Evolutionary conservation across 2,329 filamentous ascomycete genomes (phyloP).

Genomic region (Botrytis byssoidea): DNA sequence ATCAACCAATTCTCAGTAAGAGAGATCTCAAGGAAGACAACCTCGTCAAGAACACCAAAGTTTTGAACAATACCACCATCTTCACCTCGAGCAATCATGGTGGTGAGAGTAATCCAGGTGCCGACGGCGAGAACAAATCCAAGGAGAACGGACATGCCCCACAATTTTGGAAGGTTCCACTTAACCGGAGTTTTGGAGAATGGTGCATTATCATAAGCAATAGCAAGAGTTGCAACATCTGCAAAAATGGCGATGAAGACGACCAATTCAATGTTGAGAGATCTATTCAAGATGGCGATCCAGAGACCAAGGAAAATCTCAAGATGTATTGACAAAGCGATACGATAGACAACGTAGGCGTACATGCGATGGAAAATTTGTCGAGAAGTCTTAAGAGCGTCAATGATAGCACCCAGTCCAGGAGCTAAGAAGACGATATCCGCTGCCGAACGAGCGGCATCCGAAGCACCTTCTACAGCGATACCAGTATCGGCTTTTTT

Average conservation of each 20-base stretch:
- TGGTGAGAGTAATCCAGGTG: slow-evolving; percentile 86
- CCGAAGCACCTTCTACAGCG: slow-evolving; percentile 87
- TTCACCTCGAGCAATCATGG: slow-evolving; percentile 67
- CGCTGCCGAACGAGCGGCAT: slow-evolving; percentile 85
- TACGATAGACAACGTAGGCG: slow-evolving; percentile 93
- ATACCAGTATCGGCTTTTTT: slow-evolving; percentile 98
- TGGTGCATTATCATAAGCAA: slow-evolving; percentile 90
- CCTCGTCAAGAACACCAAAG: slow-evolving; percentile 75
- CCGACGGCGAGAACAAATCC: slow-evolving; percentile 78
- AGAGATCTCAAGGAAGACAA: slow-evolving; percentile 86
- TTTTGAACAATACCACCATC: slow-evolving; percentile 87
- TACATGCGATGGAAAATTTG: slow-evolving; percentile 98
- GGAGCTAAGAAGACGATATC: slow-evolving; percentile 94
- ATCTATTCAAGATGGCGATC: slow-evolving; percentile 84
- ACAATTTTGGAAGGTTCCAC: slow-evolving; percentile 92
- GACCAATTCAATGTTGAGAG: slow-evolving; percentile 80
- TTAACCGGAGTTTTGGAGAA: slow-evolving; percentile 85
- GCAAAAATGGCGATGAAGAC: slow-evolving; percentile 96
- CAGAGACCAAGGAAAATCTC: slow-evolving; percentile 90
- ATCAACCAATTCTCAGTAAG: slow-evolving; percentile 95
- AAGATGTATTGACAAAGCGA: slow-evolving; percentile 85
- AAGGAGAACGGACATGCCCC: slow-evolving; percentile 86
- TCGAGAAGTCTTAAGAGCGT: slow-evolving; percentile 86
- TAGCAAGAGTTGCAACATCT: slow-evolving; percentile 86
- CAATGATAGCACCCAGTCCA: slow-evolving; percentile 88